phyloP scores from a whole-genome alignment of 2,329 filamentous ascomycete species.

The Sporothrix brasiliensis region DNA sequence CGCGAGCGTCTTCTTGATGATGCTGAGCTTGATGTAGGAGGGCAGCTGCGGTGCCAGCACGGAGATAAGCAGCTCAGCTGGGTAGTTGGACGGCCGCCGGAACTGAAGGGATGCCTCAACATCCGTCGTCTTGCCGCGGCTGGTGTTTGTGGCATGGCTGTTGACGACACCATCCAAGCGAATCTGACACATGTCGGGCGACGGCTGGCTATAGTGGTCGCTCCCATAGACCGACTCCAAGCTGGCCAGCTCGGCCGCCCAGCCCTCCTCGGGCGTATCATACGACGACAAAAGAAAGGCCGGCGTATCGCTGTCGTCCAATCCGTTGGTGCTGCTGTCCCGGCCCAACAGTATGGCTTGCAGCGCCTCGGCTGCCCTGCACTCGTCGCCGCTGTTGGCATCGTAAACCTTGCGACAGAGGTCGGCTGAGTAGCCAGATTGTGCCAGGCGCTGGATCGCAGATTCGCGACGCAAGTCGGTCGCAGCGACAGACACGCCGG shows the following conservation, averaged over 20 bases:
- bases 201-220: constrained; percentile 66
- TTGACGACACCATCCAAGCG: constrained; percentile 61
- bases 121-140: neutral
- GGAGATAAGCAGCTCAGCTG: constrained; percentile 68
- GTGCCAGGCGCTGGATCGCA: constrained; percentile 77
- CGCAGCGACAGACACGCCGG: constrained; percentile 83
- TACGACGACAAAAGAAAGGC: constrained; percentile 37
- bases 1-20: constrained; percentile 74
- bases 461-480: constrained; percentile 80
- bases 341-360: constrained; percentile 66
- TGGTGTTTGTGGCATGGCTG: constrained; percentile 48
- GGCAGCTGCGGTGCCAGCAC: constrained; percentile 69
- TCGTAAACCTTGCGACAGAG: constrained; percentile 79
- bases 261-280: constrained; percentile 63
- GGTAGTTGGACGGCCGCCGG: constrained; percentile 74
- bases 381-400: constrained; percentile 70
- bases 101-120: constrained; percentile 63
- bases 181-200: constrained; percentile 69
- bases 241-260: constrained; percentile 83
- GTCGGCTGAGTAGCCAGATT: constrained; percentile 82
- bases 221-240: constrained; percentile 80
- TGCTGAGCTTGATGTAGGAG: constrained; percentile 89
- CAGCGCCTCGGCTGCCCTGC: constrained; percentile 74
- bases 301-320: constrained; percentile 34
- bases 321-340: constrained; percentile 33